Base-by-base conservation (phyloP, 768 basidiomycete species). In the Xanthoconium purpureum region DNA sequence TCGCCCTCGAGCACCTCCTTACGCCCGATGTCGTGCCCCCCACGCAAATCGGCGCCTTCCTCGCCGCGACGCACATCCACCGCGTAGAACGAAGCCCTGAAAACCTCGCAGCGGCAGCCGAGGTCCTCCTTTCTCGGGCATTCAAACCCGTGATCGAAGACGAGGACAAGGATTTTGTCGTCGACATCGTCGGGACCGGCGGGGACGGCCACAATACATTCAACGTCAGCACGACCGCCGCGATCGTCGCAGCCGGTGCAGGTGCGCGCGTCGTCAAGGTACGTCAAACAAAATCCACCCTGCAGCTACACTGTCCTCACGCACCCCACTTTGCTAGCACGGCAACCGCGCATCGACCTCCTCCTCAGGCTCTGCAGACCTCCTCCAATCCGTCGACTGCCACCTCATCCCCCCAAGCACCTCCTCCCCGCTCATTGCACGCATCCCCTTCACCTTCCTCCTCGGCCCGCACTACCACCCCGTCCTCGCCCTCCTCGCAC, bases 191-290 rank as follows among this genome's bases (percentile, higher is more conserved):
- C 38, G 71, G 71, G 3, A 72, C 71, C 0, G 70, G 96, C 12
- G 96, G 97, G 8, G 97, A 98, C 72, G 94, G 94, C 0, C 85
- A 94, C 72, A 91, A 98, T 66, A 87, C 95, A 0, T 98, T 94
- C 81, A 98, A 98, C 69, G 95, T 98, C 50, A 95, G 93, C 68
- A 98, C 96, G 1, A 88, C 92, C 3, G 95, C 96, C 3, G 95
- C 83, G 1, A 82, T 99, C 58, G 91, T 98, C 18, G 96, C 95
- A 30, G 94, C 94, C 24, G 96, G 95, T 14, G 91, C 94, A 8
- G 96, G 96, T 6, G 91, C 91, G 0, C 80, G 94, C 35, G 94
- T 99, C 3, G 84, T 93, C 70, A 98, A 99, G 79, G 94, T 91
- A 66, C 36, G 48, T 1, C 6, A 47, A 1, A 14, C 44, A 37